phyloP scores from a whole-genome alignment of 78 protist species.

The Parvularia atlantis region DNA sequence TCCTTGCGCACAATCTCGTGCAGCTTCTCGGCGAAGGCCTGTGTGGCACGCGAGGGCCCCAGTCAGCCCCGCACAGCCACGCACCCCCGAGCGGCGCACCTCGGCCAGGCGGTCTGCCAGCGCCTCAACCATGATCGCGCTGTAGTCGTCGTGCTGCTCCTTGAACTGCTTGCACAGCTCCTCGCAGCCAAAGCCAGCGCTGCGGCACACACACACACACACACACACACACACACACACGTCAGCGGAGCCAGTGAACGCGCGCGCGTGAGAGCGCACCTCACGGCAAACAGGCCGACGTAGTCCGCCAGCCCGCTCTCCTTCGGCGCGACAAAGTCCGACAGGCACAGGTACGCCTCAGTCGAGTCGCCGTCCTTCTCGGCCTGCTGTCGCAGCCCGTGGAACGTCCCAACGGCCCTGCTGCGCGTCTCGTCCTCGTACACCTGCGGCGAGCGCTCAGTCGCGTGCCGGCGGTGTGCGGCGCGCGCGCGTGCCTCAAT shows the following conservation, averaged over 20 bases:
- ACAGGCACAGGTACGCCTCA: conserved; percentile 61
- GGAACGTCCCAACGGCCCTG: conserved; percentile 26
- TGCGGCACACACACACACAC: background rate
- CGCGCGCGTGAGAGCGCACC: conserved; percentile 66
- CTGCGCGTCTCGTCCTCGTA: conserved; percentile 64
- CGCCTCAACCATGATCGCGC: conserved; percentile 84
- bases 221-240: background rate
- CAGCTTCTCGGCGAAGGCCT: conserved; percentile 74
- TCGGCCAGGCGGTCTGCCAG: conserved; percentile 85
- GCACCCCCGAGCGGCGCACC: conserved; percentile 11
- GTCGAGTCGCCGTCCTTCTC: conserved; percentile 64
- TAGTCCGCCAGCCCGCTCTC: conserved; percentile 63
- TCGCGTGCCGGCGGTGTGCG: background rate
- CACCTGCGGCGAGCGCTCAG: background rate
- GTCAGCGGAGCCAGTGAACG: background rate
- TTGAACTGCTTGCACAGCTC: background rate
- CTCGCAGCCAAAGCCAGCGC: background rate
- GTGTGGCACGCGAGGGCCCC: background rate
- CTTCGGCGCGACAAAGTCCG: conserved; percentile 91
- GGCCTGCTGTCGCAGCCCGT: conserved; percentile 88
- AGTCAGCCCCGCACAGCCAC: background rate
- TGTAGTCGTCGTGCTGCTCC: conserved; percentile 77
- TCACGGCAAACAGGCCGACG: conserved; percentile 80
- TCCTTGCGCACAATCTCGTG: conserved; percentile 79
- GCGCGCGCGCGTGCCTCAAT: conserved; percentile 23